Base-by-base conservation (phyloP, 352 stramenopile species). In the Phytopythium mirpurense region DNA sequence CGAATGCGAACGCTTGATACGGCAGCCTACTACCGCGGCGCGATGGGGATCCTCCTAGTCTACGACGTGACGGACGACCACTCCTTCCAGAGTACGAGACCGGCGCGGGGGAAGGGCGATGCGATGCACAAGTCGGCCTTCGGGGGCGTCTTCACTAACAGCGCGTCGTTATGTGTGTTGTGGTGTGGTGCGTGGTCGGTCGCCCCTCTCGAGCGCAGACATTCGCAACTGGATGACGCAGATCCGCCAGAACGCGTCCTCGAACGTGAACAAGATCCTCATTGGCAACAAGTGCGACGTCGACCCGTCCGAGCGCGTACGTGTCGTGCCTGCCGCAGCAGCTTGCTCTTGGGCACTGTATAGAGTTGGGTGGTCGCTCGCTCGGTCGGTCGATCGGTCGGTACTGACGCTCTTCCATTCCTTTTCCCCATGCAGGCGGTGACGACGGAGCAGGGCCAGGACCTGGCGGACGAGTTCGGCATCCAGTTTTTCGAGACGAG, bases 281-380 rank as follows among this genome's bases (percentile, higher is more conserved):
- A 96, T 99, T 26, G 98, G 96, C 46, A 99, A 99, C 87, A 99
- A 99, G 75, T 98, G 90, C 59, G 98, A 99, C 76, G 85, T 99
- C 19, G 86, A 98, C 59, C 70, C 78, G n/a, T 96, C 91, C 11
- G 88, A 98, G 62, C 91, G 97, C 65, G 93, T 98, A 58, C 54
- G 81, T 69, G 41, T n/a, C 32, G 44, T 35, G 35, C 16, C 23
- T 2, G 31, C 29, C n/a, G n/a, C n/a, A n/a, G n/a, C n/a, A n/a
- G n/a, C n/a, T n/a, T n/a, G n/a, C n/a, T n/a, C n/a, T n/a, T n/a
- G n/a, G n/a, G n/a, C n/a, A n/a, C n/a, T n/a, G n/a, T n/a, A n/a
- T n/a, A n/a, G n/a, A n/a, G n/a, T n/a, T n/a, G n/a, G n/a, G n/a
- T n/a, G n/a, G n/a, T n/a, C n/a, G n/a, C n/a, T n/a, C n/a, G n/a